phyloP scores from a whole-genome alignment of 345 rosid species.

The Carallia pectinifolia region DNA sequence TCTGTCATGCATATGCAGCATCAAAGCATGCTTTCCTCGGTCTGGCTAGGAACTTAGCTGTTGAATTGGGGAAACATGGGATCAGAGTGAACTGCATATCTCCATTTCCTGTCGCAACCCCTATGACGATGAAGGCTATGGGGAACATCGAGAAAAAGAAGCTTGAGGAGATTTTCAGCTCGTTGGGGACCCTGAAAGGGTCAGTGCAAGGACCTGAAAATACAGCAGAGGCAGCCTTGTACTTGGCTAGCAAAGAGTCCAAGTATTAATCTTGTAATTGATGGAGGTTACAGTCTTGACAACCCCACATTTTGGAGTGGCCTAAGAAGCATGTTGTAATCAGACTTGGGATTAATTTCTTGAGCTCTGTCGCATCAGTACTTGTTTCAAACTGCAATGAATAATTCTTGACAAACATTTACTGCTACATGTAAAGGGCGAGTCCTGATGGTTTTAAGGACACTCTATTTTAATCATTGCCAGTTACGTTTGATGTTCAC shows the following conservation, averaged over 20 bases:
- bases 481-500: no score
- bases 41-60: slow-evolving; percentile 1
- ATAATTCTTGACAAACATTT: no score
- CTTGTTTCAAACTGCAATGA: no score
- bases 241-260: slow-evolving; percentile 1
- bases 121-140: not conserved
- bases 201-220: not conserved
- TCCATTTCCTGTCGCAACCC: not conserved
- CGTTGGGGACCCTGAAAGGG: not conserved
- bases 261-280: not conserved
- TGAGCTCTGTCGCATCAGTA: no score
- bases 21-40: slow-evolving; percentile 16
- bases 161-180: no score
- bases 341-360: no score
- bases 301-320: no score
- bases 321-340: no score
- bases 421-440: no score
- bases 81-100: slow-evolving; percentile 16
- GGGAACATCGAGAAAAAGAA: no score
- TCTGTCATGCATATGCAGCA: slow-evolving; percentile 6
- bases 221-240: not conserved
- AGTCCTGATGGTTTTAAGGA: no score
- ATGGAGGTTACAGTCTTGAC: not conserved
- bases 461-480: no score
- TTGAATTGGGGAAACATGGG: slow-evolving; percentile 10